These are phyloP conservation scores for Boletus tylopilopsis DNA, from an alignment of 768 basidiomycete genomes.

Conservation along the genomic window DNA sequence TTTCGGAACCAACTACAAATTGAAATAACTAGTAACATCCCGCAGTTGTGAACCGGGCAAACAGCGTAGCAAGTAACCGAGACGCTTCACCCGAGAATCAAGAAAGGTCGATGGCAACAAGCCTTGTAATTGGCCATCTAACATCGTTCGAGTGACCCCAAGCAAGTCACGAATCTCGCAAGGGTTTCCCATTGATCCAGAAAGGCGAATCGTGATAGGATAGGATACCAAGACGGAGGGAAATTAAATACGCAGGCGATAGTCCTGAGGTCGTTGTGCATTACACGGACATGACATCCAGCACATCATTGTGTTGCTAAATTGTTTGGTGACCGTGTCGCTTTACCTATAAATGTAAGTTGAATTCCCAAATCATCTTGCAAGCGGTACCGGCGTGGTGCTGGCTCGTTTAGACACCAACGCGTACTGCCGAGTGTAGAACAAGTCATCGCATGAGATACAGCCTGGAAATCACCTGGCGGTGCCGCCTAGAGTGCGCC, in stretches of 20 bases:
- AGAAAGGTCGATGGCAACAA: neutral
- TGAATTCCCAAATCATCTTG: constrained; percentile 14
- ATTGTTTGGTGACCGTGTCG: constrained; percentile 8
- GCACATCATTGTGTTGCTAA: constrained; percentile 3
- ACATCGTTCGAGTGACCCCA: neutral
- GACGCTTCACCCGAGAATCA: neutral
- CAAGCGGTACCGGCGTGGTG: constrained; percentile 22
- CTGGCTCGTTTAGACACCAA: constrained; percentile 4
- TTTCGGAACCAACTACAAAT: constrained; percentile 11
- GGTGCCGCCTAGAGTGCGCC: neutral
- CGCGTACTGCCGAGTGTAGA: neutral
- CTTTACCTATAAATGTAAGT: constrained; percentile 14
- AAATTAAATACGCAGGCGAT: constrained; percentile 5
- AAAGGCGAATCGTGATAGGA: constrained; percentile 13
- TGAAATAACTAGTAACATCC: neutral
- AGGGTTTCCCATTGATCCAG: neutral
- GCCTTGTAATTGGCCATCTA: neutral
- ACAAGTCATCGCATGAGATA: neutral
- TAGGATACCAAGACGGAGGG: neutral
- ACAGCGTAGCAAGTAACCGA: neutral
- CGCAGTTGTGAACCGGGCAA: neutral
- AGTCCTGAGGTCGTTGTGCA: constrained; percentile 5
- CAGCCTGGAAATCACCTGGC: constrained; percentile 3
- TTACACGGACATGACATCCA: constrained; percentile 29
- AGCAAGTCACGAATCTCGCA: constrained; percentile 3